Evolutionary conservation across 371 early-diverging fungal genomes (phyloP), one percentile per base, ranked within the genome.

Genomic region (Mucor velutinosus): DNA sequence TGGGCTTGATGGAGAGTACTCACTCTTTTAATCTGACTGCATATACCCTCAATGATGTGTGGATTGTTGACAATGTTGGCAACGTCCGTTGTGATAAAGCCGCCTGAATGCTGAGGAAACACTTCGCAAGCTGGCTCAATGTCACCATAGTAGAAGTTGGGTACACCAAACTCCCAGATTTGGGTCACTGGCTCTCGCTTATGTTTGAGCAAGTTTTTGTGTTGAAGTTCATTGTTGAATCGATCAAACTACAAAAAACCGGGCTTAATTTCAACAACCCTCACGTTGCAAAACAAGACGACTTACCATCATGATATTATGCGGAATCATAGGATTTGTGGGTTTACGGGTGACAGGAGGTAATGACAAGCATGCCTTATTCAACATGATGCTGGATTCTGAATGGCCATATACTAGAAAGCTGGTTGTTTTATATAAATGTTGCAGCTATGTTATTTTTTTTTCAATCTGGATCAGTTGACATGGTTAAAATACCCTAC

Each of bases 81-180:
- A 12, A 43, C 56, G 61, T 74, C 74, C 0, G 70, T 70, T 19
- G 65, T 74, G 25, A 74, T 41, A 62, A 67, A 70, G 2, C 74
- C 74, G 32, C 74, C 74, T 15, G 70, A 51, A 58, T 67, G 21
- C 7, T 60, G 57, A 19, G 74, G 74, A 64, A 70, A 74, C 2
- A 67, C 47, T 51, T 60, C 58, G n/a, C 19, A 32, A 0, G 70
- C 62, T 6, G 74, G 70, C 6, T 41, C 15, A 21, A 74, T 67
- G 0, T 64, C 57, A 15, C 43, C 56, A 47, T 17, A 25, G 0
- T 58, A 39, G 12, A 39, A 33, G 33, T 70, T 58, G 23, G 67
- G 58, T 2, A 62, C 57, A 33, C 74, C 74, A 67, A 64, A 70
- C 23, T 74, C 74, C 67, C 67, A 74, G 2, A 74, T 66, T 5